Percentiles rank a stretch among this genome's conserved stretches.
Evolutionary conservation across 257 asterid species (phyloP).

Genomic region (Dorcoceras hygrometricum): DNA sequence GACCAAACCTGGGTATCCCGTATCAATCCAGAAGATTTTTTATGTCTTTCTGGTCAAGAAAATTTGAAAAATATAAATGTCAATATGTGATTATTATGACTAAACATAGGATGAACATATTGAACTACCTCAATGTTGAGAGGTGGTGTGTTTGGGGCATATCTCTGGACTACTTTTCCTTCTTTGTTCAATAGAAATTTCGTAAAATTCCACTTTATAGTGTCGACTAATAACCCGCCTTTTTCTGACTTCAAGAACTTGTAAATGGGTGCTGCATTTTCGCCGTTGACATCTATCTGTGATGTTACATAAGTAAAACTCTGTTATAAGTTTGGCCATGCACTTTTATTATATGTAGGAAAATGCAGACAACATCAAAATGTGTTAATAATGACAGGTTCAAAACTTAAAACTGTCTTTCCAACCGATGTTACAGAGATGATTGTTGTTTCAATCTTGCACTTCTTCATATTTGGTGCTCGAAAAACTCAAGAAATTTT

Average conservation of each 20-base stretch:
- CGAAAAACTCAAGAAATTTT: too few species aligned
- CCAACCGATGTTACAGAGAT: not conserved
- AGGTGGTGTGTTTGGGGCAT: constrained; percentile 68
- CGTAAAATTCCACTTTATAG: constrained; percentile 87
- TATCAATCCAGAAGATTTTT: constrained; percentile 43
- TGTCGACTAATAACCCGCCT: constrained; percentile 55
- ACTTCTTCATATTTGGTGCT: not conserved
- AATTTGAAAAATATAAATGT: not conserved
- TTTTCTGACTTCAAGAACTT: constrained; percentile 73
- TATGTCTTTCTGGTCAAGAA: constrained; percentile 57
- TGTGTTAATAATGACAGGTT: not conserved
- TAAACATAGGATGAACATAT: not conserved
- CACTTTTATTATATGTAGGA: not conserved
- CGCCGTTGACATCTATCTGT: constrained; percentile 80
- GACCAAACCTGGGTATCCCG: constrained; percentile 40
- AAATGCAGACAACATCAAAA: not conserved
- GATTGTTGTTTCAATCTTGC: too few species aligned
- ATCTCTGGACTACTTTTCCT: constrained; percentile 74
- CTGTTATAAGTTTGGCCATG: not conserved
- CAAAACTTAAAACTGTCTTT: too few species aligned
- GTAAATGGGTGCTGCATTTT: constrained; percentile 65
- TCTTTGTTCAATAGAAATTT: constrained; percentile 72
- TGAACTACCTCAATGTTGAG: constrained; percentile 62
- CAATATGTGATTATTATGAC: not conserved
- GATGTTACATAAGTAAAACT: not conserved